Percentiles rank a stretch among this genome's conserved stretches.
phyloP scores from a whole-genome alignment of 352 stramenopile species.

The Pythium apleroticum region DNA sequence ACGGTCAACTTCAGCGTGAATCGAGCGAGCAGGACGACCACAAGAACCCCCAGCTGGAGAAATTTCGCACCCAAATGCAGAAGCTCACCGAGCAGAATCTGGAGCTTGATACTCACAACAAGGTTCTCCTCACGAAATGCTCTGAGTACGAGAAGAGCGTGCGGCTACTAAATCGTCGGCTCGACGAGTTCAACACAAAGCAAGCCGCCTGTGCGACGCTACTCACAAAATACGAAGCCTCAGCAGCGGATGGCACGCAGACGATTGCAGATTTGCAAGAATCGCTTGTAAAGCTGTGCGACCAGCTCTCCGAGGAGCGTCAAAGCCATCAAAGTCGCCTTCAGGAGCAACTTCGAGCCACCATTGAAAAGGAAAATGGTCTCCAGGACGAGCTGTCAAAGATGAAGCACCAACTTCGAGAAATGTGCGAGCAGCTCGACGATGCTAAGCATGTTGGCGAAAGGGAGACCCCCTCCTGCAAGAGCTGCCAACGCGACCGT shows the following conservation, averaged over 20 bases:
- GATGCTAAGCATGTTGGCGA: not conserved
- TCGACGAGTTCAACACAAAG: conserved; percentile 1
- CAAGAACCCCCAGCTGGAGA: not conserved
- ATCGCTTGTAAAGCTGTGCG: conserved; percentile 33
- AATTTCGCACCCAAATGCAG: not conserved
- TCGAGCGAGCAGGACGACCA: not conserved
- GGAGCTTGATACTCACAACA: conserved; percentile 1
- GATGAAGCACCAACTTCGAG: not conserved
- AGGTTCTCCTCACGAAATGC: conserved; percentile 21
- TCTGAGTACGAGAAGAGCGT: conserved; percentile 17
- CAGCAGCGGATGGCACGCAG: conserved; percentile 34
- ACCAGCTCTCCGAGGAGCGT: conserved; percentile 35
- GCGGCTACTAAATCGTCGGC: conserved; percentile 7
- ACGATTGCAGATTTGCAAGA: conserved; percentile 44
- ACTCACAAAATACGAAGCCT: conserved; percentile 38
- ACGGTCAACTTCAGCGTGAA: not conserved
- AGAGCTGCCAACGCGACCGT: not conserved
- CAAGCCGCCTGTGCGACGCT: conserved; percentile 12
- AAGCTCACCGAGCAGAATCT: not conserved
- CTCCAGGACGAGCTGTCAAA: not conserved
- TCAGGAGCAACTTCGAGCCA: not conserved
- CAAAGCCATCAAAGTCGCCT: conserved; percentile 11
- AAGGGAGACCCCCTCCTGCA: not conserved
- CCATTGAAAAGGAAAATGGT: conserved; percentile 6
- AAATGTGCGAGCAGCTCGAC: not conserved